Base-by-base conservation (phyloP, 2,329 filamentous ascomycete species). In the Talaromyces sp. region DNA sequence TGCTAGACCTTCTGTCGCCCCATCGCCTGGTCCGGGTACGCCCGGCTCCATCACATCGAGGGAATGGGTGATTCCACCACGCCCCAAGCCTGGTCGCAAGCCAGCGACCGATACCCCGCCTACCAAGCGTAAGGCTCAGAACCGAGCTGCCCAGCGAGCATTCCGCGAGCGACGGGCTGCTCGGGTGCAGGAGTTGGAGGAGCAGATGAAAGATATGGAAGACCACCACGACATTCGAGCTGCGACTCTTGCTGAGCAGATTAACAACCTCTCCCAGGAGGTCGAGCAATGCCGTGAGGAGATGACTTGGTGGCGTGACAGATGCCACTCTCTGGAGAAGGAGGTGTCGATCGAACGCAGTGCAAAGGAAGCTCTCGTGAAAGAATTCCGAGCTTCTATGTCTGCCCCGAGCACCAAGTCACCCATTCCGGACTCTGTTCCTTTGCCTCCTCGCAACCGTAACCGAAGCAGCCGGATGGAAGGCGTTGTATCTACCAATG, bases 41-140 rank as follows among this genome's bases (percentile, higher is more conserved):
- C 70, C 75, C 54, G 66, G 74, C 48, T 78, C 80, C 47, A 84
- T 92, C 70, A 93, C 89, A 32, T 89, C 84, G 64, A 92, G 87
- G 72, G 88, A 93, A 84, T 94, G 90, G 90, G 82, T 93, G 20
- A 86, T 94, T 40, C 90, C 90, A 20, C 90, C 90, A 24, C 83
- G 90, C 55, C 90, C 90, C 42, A 93, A 92, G 79, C 93, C 94
- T 19, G 93, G 93, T 44, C 86, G 93, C 63, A 97, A 97, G 80
- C 92, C 93, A 3, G 90, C 91, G 42, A 95, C 90, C 32, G 92
- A 97, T 69, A 95, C 92, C 47, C 91, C 92, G 13, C 89, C 90
- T 1, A 96, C 91, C 39, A 96, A 96, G 77, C 86, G 94, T 61
- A 95, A 97, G 78, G 89, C 90, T 1, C 94, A 97, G 76, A 97